Evolutionary conservation across 1,284 basidiomycete species (phyloP).

Genomic region (Ustilago xerochloae): DNA sequence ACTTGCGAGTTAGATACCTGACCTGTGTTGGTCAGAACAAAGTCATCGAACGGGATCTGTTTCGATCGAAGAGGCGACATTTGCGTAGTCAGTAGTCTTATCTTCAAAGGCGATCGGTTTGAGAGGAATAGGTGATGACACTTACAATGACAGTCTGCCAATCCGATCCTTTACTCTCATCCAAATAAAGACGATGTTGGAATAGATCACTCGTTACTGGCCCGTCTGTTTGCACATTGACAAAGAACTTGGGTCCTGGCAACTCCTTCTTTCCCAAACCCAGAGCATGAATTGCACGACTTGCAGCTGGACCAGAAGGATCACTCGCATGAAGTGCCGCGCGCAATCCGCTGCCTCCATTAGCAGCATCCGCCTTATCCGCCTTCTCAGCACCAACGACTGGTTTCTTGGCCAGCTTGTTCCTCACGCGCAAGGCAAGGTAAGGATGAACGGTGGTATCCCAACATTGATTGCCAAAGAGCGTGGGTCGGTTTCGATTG

Average conservation of each 20-base stretch:
- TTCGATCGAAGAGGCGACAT: background rate
- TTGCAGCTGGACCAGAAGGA: slow-evolving; percentile 45
- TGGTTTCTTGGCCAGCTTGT: slow-evolving; percentile 51
- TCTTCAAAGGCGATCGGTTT: background rate
- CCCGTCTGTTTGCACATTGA: slow-evolving; percentile 85
- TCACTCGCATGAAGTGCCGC: slow-evolving; percentile 57
- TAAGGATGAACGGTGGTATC: slow-evolving; percentile 83
- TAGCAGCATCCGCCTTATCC: slow-evolving; percentile 4
- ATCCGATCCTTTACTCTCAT: slow-evolving; percentile 74
- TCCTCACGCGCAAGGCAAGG: slow-evolving; percentile 79
- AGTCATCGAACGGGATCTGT: slow-evolving; percentile 82
- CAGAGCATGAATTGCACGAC: slow-evolving; percentile 58
- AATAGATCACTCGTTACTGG: slow-evolving; percentile 78
- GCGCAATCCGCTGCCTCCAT: slow-evolving; percentile 22
- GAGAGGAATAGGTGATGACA: background rate
- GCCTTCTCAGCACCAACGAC: slow-evolving; percentile 8
- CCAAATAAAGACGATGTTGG: slow-evolving; percentile 86
- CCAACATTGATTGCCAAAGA: slow-evolving; percentile 84
- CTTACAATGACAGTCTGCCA: slow-evolving; percentile 88
- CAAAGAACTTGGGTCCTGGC: slow-evolving; percentile 71
- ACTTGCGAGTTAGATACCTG: slow-evolving; percentile 76
- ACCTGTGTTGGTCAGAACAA: slow-evolving; percentile 85
- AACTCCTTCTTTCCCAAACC: slow-evolving; percentile 48
- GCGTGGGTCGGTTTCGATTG: slow-evolving; percentile 75
- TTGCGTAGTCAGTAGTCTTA: slow-evolving; percentile 1